These are phyloP conservation scores for Neohortaea acidophila DNA, from an alignment of 495 filamentous ascomycete genomes.

Conservation along the genomic window DNA sequence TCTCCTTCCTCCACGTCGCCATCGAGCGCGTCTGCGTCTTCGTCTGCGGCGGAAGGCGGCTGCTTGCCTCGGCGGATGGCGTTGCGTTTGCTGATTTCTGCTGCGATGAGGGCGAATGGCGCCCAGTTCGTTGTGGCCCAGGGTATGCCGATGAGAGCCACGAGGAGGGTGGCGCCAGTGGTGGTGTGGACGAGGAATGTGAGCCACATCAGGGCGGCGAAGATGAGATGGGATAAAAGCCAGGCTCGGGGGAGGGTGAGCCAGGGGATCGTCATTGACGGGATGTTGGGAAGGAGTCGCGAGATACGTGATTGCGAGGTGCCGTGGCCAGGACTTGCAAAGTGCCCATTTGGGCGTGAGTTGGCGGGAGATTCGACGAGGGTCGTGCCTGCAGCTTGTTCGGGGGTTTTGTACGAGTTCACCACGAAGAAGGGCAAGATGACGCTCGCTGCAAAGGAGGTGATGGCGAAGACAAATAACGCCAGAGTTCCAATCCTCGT, in stretches of 20 bases:
- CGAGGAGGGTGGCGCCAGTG: constrained; percentile 51
- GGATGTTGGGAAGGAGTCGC: constrained; percentile 28
- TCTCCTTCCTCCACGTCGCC: constrained; percentile 30
- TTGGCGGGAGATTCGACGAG: constrained; percentile 8
- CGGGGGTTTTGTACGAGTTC: constrained; percentile 47
- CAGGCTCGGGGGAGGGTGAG: constrained; percentile 77
- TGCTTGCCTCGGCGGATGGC: constrained; percentile 44
- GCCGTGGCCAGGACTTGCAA: constrained; percentile 12
- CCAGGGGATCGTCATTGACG: constrained; percentile 52
- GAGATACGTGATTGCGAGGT: constrained; percentile 11
- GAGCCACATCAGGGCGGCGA: constrained; percentile 59
- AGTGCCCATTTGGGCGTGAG: constrained; percentile 14
- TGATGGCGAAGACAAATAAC: constrained; percentile 71
- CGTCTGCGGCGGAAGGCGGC: constrained; percentile 18
- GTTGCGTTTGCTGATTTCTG: constrained; percentile 69
- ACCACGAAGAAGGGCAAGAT: constrained; percentile 69
- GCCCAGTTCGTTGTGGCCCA: constrained; percentile 89
- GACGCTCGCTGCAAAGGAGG: constrained; percentile 62
- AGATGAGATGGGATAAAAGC: constrained; percentile 66
- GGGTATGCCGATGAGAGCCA: constrained; percentile 65
- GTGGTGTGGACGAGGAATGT: constrained; percentile 61
- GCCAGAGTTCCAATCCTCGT: constrained; percentile 74
- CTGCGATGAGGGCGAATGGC: constrained; percentile 79
- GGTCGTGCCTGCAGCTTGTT: constrained; percentile 12
- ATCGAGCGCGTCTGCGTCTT: constrained; percentile 20